These are phyloP conservation scores for Fallopia convolvulus DNA, from an alignment of 148 eudicot genomes.

Conservation along the genomic window DNA sequence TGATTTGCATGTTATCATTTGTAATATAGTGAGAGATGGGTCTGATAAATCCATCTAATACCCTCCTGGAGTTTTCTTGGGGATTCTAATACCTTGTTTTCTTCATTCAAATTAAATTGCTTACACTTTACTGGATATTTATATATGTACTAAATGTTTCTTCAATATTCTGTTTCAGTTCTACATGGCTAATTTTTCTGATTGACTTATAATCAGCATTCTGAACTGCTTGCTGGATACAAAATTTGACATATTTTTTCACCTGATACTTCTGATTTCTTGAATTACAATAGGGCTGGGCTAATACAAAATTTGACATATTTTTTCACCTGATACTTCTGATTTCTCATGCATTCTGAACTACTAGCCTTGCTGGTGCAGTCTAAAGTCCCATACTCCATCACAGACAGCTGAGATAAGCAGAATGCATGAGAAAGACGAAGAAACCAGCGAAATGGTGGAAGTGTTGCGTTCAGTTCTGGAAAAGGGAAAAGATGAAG, in stretches of 20 bases:
- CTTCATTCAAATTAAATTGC: slow-evolving; percentile 11
- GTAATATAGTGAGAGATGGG: slow-evolving; percentile 25
- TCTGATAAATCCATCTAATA: slow-evolving; percentile 21
- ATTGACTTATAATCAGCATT: background rate
- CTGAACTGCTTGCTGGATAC: background rate
- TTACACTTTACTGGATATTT: slow-evolving; percentile 21
- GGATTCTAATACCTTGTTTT: slow-evolving; percentile 20
- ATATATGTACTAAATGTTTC: slow-evolving; percentile 23
- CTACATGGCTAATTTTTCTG: background rate
- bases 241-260: background rate
- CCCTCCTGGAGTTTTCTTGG: slow-evolving; percentile 16
- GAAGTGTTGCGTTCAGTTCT: slow-evolving; percentile 33
- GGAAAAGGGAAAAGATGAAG: slow-evolving; percentile 43
- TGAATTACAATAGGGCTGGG: background rate
- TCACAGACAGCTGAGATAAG: slow-evolving; percentile 20
- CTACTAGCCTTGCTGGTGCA: slow-evolving; percentile 29
- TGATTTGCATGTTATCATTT: slow-evolving; percentile 19
- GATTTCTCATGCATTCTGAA: slow-evolving; percentile 18
- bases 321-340: background rate
- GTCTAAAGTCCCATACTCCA: slow-evolving; percentile 27
- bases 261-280: too few species aligned
- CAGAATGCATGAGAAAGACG: slow-evolving; percentile 36
- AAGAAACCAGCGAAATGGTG: slow-evolving; percentile 27
- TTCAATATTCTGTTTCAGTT: background rate
- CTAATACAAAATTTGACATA: background rate